phyloP scores from a whole-genome alignment of 176 grass and related monocot genomes.

The Areca catechu region DNA sequence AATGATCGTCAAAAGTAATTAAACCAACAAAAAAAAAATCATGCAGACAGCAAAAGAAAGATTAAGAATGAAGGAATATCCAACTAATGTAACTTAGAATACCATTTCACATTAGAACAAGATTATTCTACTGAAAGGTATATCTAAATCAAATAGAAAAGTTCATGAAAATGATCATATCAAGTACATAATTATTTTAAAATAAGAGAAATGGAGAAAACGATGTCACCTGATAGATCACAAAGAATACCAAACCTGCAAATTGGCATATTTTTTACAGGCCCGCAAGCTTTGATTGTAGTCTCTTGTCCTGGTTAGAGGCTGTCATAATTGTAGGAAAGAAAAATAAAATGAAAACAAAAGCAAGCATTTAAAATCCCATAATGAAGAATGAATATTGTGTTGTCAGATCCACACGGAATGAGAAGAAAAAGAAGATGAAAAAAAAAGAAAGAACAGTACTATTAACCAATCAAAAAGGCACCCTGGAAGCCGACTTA shows the following conservation, averaged over 20 bases:
- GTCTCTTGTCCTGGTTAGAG: slow-evolving; percentile 33
- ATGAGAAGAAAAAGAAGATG: slow-evolving; percentile 13
- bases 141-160: too few species aligned
- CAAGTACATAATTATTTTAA: background rate
- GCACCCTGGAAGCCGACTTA: slow-evolving; percentile 80
- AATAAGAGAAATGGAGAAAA: too few species aligned
- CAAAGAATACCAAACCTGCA: slow-evolving; percentile 44
- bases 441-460: slow-evolving; percentile 42
- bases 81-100: too few species aligned
- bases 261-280: slow-evolving; percentile 55
- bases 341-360: slow-evolving; percentile 11
- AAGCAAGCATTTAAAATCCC: background rate
- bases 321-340: slow-evolving; percentile 57
- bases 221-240: too few species aligned
- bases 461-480: slow-evolving; percentile 97
- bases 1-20: too few species aligned
- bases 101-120: too few species aligned
- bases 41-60: too few species aligned
- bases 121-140: too few species aligned
- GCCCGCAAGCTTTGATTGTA: slow-evolving; percentile 46
- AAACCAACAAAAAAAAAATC: too few species aligned
- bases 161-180: background rate
- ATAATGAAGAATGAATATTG: too few species aligned
- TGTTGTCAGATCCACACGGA: too few species aligned
- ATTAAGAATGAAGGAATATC: too few species aligned